Conservation (phyloP, 2,329 filamentous ascomycete genomes). For the Sporothrix euskadiensis region DNA sequence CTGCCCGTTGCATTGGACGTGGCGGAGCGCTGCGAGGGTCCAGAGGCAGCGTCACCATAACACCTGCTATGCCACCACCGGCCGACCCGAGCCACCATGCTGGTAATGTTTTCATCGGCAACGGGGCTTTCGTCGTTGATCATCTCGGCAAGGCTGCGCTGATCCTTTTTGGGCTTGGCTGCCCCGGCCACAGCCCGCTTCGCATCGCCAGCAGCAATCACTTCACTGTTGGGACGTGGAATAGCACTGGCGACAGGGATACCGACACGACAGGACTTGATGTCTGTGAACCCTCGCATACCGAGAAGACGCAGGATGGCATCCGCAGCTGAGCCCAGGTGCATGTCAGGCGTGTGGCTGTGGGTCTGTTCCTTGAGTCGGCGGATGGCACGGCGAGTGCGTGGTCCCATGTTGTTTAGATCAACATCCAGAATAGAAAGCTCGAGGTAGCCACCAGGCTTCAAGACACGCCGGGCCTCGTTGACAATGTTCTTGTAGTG, state of each 20-base stretch:
- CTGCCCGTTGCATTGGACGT: conserved; percentile 42
- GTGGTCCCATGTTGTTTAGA: conserved; percentile 77
- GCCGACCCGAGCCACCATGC: conserved; percentile 89
- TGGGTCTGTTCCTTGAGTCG: conserved; percentile 71
- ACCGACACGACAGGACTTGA: conserved; percentile 76
- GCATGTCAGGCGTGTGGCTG: conserved; percentile 58
- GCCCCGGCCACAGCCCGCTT: neutral
- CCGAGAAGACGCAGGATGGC: conserved; percentile 67
- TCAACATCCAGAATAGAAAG: conserved; percentile 76
- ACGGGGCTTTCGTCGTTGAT: conserved; percentile 68
- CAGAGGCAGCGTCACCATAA: conserved; percentile 69
- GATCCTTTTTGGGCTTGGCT: conserved; percentile 45
- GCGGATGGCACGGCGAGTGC: conserved; percentile 67
- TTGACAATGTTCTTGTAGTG: conserved; percentile 70
- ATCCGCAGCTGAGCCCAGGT: conserved; percentile 61
- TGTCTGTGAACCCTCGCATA: conserved; percentile 66
- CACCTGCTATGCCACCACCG: conserved; percentile 96
- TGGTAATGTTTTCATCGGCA: conserved; percentile 83
- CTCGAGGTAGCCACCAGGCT: conserved; percentile 78
- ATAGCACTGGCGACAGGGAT: conserved; percentile 67
- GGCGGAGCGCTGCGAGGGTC: conserved; percentile 39
- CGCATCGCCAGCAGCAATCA: neutral
- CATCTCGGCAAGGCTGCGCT: conserved; percentile 66
- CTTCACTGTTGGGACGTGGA: conserved; percentile 34
- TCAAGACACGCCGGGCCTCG: conserved; percentile 75